Base-by-base conservation (phyloP, 768 basidiomycete species). In the Tephrocybe rancida region DNA sequence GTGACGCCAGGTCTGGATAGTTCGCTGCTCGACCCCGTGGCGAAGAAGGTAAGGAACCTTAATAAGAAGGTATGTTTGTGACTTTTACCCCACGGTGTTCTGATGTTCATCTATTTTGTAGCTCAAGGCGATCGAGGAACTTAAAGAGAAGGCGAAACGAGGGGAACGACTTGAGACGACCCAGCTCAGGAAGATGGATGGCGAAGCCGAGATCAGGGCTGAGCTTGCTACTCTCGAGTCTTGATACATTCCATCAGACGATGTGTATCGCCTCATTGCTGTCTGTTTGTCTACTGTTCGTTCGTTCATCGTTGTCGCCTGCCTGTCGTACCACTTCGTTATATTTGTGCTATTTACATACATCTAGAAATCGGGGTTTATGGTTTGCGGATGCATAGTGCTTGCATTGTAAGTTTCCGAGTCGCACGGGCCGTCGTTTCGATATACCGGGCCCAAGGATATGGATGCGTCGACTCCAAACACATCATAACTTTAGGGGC, bases 61-160 rank as follows among this genome's bases (percentile, higher is more conserved):
- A 92, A 84, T 68, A 99, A 99, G 81, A 99, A 97, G 87, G 95
- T 90, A 35, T 32, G 80, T 16, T 37, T 8, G 24, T 11, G 41
- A 35, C 32, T 44, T 26, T 14, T 26, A 24, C n/a, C n/a, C n/a
- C n/a, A n/a, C n/a, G 22, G 19, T 18, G 6, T 27, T 26, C 61
- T 48, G 10, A 32, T 19, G 24, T 7, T 32, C 19, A 29, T 37
- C 25, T 21, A 14, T 26, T 21, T 45, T 18, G 32, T 60, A 97
- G 95, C 79, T 99, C 60, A 98, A 97, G 69, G 96, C 96, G n/a
- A 98, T 99, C 60, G 94, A 98, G 19, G 95, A 98, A 64, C 84
- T 99, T 45, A 98, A 98, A 76, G 92, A 91, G 60, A 94, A 95
- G 75, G 82, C 84, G 24, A 88, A 83, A 64, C 83, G 90, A 30